A percentile compares a stretch with the other conserved stretches of the same genome.
These are phyloP conservation scores for Phytopythium helicoides DNA, from an alignment of 352 stramenopile species.

Conservation along the genomic window DNA sequence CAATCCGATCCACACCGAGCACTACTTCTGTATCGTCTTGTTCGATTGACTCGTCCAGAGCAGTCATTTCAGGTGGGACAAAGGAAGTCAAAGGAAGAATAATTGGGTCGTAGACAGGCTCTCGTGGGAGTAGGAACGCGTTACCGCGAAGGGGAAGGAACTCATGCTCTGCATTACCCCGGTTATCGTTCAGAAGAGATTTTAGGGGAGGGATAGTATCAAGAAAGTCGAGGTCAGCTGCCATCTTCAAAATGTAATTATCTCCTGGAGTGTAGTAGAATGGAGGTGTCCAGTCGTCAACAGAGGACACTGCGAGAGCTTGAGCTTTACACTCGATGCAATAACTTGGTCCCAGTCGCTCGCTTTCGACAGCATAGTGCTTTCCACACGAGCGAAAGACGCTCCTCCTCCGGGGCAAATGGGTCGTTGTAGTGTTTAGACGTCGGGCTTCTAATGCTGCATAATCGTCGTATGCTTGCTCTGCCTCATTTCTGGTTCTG, in stretches of 20 bases:
- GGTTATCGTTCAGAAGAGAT: slow-evolving; percentile 31
- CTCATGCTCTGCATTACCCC: slow-evolving; percentile 17
- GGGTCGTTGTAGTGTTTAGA: slow-evolving; percentile 57
- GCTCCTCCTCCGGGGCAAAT: slow-evolving; percentile 51
- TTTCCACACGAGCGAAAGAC: slow-evolving; percentile 79
- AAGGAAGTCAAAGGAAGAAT: slow-evolving; percentile 16
- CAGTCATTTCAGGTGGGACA: background rate
- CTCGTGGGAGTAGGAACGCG: slow-evolving; percentile 64
- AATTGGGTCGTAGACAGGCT: slow-evolving; percentile 52
- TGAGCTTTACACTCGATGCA: slow-evolving; percentile 79
- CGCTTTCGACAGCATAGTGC: slow-evolving; percentile 81
- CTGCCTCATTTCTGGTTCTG: slow-evolving; percentile 56
- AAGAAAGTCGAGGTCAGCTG: slow-evolving; percentile 69
- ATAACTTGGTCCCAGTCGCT: slow-evolving; percentile 55
- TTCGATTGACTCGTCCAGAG: background rate
- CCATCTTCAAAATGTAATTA: slow-evolving; percentile 83
- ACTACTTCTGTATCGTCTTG: slow-evolving; percentile 22
- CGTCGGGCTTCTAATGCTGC: slow-evolving; percentile 54
- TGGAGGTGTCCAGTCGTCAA: slow-evolving; percentile 54
- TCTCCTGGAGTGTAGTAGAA: slow-evolving; percentile 57
- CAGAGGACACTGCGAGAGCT: slow-evolving; percentile 32
- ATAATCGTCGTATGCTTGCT: slow-evolving; percentile 67
- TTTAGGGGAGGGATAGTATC: slow-evolving; percentile 52
- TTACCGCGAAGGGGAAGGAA: slow-evolving; percentile 68
- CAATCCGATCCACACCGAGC: slow-evolving; percentile 45